Evolutionary conservation across 176 grass and related monocot genomes (phyloP).

Genomic region (Musa troglodytarum): DNA sequence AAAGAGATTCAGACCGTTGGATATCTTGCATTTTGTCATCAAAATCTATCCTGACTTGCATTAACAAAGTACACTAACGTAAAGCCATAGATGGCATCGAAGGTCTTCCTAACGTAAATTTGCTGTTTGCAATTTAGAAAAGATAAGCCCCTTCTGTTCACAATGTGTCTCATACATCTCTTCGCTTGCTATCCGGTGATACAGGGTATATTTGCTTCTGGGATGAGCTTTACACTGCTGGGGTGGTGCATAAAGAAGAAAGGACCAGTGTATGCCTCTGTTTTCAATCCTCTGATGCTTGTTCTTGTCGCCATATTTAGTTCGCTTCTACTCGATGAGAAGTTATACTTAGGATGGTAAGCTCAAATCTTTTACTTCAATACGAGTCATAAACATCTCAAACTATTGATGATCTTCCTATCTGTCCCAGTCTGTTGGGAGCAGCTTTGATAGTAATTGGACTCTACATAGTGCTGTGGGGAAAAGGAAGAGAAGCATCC

Average conservation of each 20-base stretch:
- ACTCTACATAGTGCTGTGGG: constrained; percentile 82
- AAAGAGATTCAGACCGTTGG: too few species aligned
- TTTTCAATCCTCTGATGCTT: constrained; percentile 49
- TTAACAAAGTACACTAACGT: too few species aligned
- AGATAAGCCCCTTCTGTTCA: not conserved
- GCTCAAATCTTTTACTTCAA: not conserved
- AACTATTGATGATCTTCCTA: not conserved
- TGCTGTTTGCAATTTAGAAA: not conserved
- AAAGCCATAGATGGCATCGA: too few species aligned
- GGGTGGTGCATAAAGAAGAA: constrained; percentile 79
- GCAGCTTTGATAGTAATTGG: constrained; percentile 55
- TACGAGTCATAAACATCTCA: not conserved
- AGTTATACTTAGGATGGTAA: constrained; percentile 60
- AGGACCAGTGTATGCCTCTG: constrained; percentile 52
- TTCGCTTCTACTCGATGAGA: constrained; percentile 65
- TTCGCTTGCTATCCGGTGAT: not conserved
- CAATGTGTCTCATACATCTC: not conserved
- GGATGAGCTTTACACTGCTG: constrained; percentile 49
- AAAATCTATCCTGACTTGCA: not conserved
- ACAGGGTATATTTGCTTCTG: constrained; percentile 55
- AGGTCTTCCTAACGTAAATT: too few species aligned
- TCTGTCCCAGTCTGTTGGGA: constrained; percentile 32
- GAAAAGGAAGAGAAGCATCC: constrained; percentile 41
- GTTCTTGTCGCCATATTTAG: constrained; percentile 55
- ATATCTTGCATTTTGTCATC: not conserved